These are phyloP conservation scores for Ceratobasidium sp. DNA, from an alignment of 1,284 basidiomycete species.

Conservation along the genomic window DNA sequence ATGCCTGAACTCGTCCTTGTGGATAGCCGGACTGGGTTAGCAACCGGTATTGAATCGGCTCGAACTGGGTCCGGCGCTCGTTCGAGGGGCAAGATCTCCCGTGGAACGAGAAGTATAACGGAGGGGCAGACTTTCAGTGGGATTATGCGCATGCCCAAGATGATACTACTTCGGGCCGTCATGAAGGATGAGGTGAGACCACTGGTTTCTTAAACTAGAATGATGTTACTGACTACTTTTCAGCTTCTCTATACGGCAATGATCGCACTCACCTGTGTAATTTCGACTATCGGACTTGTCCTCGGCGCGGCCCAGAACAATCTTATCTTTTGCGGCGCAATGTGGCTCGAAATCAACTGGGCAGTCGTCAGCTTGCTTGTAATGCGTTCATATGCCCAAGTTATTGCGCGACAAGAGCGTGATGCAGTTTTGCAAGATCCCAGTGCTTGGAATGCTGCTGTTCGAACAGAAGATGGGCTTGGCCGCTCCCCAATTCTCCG, in stretches of 20 bases:
- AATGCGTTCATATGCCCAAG: conserved; percentile 66
- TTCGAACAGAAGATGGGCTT: conserved; percentile 23
- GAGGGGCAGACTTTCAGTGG: conserved; percentile 49
- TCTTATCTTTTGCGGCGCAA: conserved; percentile 53
- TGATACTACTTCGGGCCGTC: conserved; percentile 61
- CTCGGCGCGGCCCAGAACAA: conserved; percentile 59
- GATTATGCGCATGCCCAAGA: conserved; percentile 59
- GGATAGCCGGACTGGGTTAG: conserved; percentile 35
- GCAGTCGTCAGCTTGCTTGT: conserved; percentile 61
- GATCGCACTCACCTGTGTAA: conserved; percentile 59
- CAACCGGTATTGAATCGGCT: conserved; percentile 21
- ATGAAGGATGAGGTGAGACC: conserved; percentile 65
- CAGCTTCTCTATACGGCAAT: conserved; percentile 65
- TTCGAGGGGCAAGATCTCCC: conserved; percentile 42
- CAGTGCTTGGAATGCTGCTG: conserved; percentile 49
- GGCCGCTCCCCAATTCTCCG: conserved; percentile 28
- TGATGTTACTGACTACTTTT: conserved; percentile 38
- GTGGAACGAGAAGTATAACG: conserved; percentile 53
- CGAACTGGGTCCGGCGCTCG: conserved; percentile 40
- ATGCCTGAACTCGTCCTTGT: conserved; percentile 22
- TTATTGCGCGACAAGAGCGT: conserved; percentile 66
- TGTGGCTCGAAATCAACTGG: conserved; percentile 66
- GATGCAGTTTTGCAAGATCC: conserved; percentile 63
- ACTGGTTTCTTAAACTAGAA: background rate
- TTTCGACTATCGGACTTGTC: conserved; percentile 59